Evolutionary conservation across 2,329 filamentous ascomycete species (phyloP).

Genomic region (Trichoderma harzianum): DNA sequence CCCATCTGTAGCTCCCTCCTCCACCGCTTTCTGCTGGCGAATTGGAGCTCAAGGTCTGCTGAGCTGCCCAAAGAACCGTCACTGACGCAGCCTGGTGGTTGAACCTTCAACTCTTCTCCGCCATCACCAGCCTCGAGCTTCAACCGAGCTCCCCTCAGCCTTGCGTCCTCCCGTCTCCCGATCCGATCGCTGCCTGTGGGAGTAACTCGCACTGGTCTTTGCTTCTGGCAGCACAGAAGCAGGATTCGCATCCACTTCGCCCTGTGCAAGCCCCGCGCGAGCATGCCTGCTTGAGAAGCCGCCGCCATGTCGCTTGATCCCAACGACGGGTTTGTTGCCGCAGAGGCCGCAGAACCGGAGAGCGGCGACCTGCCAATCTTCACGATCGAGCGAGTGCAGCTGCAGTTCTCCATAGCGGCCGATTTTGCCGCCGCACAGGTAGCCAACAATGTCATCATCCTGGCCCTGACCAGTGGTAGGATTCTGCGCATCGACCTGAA

Average conservation of each 20-base stretch:
- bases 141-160: background rate
- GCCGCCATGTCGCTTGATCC: constrained; percentile 37
- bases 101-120: background rate
- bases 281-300: constrained; percentile 20
- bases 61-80: constrained; percentile 12
- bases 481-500: constrained; percentile 94
- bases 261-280: constrained; percentile 3
- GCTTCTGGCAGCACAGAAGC: background rate
- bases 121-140: constrained; percentile 6
- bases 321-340: constrained; percentile 67
- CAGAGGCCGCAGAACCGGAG: constrained; percentile 58
- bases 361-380: constrained; percentile 78
- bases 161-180: background rate
- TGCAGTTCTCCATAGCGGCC: constrained; percentile 90
- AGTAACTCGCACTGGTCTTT: background rate
- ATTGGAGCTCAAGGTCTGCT: background rate
- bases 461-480: constrained; percentile 87
- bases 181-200: background rate
- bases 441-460: constrained; percentile 91
- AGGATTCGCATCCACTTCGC: background rate
- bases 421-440: constrained; percentile 97
- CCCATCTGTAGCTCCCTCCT: background rate
- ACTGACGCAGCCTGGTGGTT: constrained; percentile 10
- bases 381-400: constrained; percentile 85
- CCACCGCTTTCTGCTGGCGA: constrained; percentile 3